These are phyloP conservation scores for Zygnema circumcarinatum DNA, from an alignment of 139 green algal genomes.

Conservation along the genomic window DNA sequence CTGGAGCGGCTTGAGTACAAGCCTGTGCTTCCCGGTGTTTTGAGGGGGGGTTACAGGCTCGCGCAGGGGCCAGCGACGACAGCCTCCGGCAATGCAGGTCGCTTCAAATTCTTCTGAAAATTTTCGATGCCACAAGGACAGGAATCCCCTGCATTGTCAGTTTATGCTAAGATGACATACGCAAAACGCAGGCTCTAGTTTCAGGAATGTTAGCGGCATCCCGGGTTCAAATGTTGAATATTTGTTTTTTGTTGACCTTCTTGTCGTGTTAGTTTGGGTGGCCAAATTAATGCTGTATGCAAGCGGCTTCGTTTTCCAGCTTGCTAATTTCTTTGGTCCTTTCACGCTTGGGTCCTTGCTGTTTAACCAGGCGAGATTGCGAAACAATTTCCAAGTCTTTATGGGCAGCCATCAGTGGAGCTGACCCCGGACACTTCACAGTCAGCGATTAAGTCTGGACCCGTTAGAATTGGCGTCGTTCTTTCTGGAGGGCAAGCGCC, in stretches of 20 bases:
- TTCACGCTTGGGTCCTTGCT: too few relatives aligned
- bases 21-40: conserved; percentile 19
- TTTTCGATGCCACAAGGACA: neutral
- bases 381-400: conserved; percentile 41
- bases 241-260: too few relatives aligned
- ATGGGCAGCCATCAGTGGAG: conserved; percentile 48
- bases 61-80: conserved; percentile 32
- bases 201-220: too few relatives aligned
- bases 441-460: neutral
- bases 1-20: conserved; percentile 30
- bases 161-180: too few relatives aligned
- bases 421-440: conserved; percentile 8
- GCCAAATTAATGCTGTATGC: too few relatives aligned
- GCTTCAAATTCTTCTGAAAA: neutral
- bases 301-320: too few relatives aligned
- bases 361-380: conserved; percentile 27
- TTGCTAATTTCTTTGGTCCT: too few relatives aligned
- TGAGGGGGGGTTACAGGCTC: conserved; percentile 5
- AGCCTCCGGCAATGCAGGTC: conserved; percentile 45
- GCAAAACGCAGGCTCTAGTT: too few relatives aligned
- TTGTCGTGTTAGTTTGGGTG: too few relatives aligned
- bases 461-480: conserved; percentile 66
- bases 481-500: conserved; percentile 72
- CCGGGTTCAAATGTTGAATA: too few relatives aligned
- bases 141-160: too few relatives aligned